Evolutionary conservation across 2,329 filamentous ascomycete species (phyloP), one percentile per base, ranked within the genome.

Genomic region (Hypoxylon sp.): DNA sequence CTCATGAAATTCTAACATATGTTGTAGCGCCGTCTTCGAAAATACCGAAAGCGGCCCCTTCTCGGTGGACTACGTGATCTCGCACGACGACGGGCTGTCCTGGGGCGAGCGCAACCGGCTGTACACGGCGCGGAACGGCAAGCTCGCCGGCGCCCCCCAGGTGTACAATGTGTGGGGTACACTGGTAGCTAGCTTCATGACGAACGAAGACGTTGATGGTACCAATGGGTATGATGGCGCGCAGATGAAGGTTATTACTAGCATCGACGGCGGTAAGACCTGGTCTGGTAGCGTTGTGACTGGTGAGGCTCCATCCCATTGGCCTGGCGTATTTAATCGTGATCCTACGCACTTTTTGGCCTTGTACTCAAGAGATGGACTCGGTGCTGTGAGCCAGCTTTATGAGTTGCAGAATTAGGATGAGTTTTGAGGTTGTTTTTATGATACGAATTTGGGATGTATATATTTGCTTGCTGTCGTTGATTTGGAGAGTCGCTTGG

Each of bases 121-220:
- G 1, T 84, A 84, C 64, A 79, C 75, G 14, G 75, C 80, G 3
- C 50, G 72, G 7, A 75, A 74, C 5, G 70, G 72, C n/a, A 76
- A 75, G 41, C 73, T 77, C 38, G 80, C 81, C 1, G 80, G 79
- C 1, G 82, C 82, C 25, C 82, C 82, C 45, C 78, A 82, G 66
- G 77, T 84, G 6, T 73, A 77, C 28, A 81, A 80, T 32, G 81
- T 83, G 0, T 80, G 82, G 1, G 79, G 79, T 6, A 80, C 75
- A 0, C 71, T 85, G 6, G 79, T 82, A 1, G 78, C 77, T 0
- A 81, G 79, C 61, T 84, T 84, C 73, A 81, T 82, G 75, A 83
- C 82, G 1, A 79, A 84, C 67, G 82, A 84, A 70, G 80, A 81
- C 53, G 66, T 71, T 5, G 71, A 63, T 3, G 53, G 46, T 5